Base-by-base conservation (phyloP, 306 rosid species). In the Prunus davidiana region DNA sequence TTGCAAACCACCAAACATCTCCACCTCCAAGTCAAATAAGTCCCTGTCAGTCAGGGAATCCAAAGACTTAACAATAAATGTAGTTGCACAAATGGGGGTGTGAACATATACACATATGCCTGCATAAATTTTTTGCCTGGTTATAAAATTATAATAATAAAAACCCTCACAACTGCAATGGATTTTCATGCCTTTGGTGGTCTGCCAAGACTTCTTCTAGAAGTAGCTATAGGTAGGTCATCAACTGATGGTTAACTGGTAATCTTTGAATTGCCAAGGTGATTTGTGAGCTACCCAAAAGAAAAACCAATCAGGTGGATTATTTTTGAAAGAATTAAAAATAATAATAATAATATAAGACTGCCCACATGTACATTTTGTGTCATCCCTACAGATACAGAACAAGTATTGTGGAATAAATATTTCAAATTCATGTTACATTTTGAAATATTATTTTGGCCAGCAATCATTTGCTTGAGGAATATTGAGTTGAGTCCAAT, bases 401-500 rank as follows among this genome's bases (percentile, higher is more conserved):
- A 54, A 54, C 19, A 54, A 10, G 58, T 54, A 19, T 20, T 19
- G 24, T 54, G 4, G 58, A 54, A 54, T n/a, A 54, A 54, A 54
- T 54, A 38, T 38, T 14, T 5, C 6, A 57, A 3, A 57, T 57
- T 22, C 25, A n/a, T 1, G 50, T 32, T 18, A 11, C 22, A 13
- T 14, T 56, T 43, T 72, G 66, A 41, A 14, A 5, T 41, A 41
- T 56, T 22, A 72, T 71, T 64, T 18, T 22, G 28, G 22, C 12
- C 9, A 12, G 41, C 76, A 56, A 57, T 72, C 16, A 72, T 56
- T 56, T 51, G 16, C 11, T 5, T 0, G 43, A 20, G 52, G 65
- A 72, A 72, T 24, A 61, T 13, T 27, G 19, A 61, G 38, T 38
- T 45, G 28, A n/a, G 62, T 71, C 32, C 64, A 73, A 79, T 71